phyloP scores from a whole-genome alignment of 768 basidiomycete genomes.

The Mycena metata region DNA sequence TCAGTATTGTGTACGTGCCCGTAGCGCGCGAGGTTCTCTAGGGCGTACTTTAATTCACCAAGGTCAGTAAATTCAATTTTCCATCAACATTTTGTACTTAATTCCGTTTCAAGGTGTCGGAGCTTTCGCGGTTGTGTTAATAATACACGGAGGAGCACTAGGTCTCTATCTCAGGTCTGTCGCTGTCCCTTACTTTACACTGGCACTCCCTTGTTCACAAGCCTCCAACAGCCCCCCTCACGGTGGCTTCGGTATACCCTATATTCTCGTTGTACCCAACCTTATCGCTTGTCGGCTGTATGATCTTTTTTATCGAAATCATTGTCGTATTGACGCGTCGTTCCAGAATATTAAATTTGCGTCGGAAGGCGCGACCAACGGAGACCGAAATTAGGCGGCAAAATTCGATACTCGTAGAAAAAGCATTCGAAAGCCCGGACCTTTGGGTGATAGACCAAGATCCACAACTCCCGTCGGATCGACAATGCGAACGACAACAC shows the following conservation, averaged over 20 bases:
- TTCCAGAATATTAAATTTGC: slow-evolving; percentile 57
- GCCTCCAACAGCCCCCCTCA: slow-evolving; percentile 44
- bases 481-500: too few relatives aligned
- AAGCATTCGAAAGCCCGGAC: slow-evolving; percentile 22
- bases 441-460: slow-evolving; percentile 26
- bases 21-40: slow-evolving; percentile 48
- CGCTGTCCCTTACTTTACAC: neutral
- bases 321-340: slow-evolving; percentile 2
- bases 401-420: slow-evolving; percentile 46
- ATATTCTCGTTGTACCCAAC: slow-evolving; percentile 53
- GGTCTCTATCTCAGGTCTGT: slow-evolving; percentile 42
- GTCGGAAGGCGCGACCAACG: slow-evolving; percentile 51
- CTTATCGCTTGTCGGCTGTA: slow-evolving; percentile 55
- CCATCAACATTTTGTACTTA: neutral
- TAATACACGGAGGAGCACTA: slow-evolving; percentile 48
- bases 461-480: neutral
- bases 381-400: slow-evolving; percentile 48
- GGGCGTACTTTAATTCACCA: slow-evolving; percentile 54
- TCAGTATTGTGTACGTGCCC: slow-evolving; percentile 48
- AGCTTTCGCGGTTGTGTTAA: slow-evolving; percentile 49
- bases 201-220: slow-evolving; percentile 5
- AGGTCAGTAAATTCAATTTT: slow-evolving; percentile 44
- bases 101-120: slow-evolving; percentile 45
- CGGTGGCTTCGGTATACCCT: slow-evolving; percentile 53
- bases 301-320: slow-evolving; percentile 26